Percentiles rank a stretch among this genome's conserved stretches.
Conservation (phyloP, 768 basidiomycete species). For the Omphalotus guepiniiformis region DNA sequence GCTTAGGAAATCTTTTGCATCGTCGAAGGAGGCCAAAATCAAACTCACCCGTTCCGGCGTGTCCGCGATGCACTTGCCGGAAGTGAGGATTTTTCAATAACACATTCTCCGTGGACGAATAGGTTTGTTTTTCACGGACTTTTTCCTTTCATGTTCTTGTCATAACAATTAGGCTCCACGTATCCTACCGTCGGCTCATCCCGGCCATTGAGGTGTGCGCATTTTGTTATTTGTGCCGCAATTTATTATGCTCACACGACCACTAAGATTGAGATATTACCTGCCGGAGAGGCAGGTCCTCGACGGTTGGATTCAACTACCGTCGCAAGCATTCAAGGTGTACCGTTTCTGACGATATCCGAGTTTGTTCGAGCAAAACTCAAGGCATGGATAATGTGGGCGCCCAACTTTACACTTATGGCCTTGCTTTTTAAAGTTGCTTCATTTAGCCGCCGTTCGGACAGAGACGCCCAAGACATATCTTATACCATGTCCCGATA, state of each 20-base stretch:
- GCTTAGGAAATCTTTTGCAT: slow-evolving; percentile 80
- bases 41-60: slow-evolving; percentile 69
- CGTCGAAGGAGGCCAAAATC: slow-evolving; percentile 65
- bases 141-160: slow-evolving; percentile 9
- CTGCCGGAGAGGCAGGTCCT: slow-evolving; percentile 79
- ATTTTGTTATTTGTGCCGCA: slow-evolving; percentile 3
- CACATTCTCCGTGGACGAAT: slow-evolving; percentile 83
- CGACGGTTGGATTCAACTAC: slow-evolving; percentile 66
- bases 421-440: too few species aligned
- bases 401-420: too few species aligned
- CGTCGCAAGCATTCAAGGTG: slow-evolving; percentile 60
- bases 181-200: slow-evolving; percentile 70
- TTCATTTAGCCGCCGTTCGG: slow-evolving; percentile 68
- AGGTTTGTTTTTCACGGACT: slow-evolving; percentile 42
- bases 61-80: slow-evolving; percentile 72
- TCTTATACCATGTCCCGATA: slow-evolving; percentile 64
- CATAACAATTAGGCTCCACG: slow-evolving; percentile 53
- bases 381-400: slow-evolving; percentile 78
- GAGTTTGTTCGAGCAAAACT: slow-evolving; percentile 86
- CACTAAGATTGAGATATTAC: slow-evolving; percentile 73
- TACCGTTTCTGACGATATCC: slow-evolving; percentile 81
- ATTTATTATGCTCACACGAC: slow-evolving; percentile 7
- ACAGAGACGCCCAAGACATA: slow-evolving; percentile 78
- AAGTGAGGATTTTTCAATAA: slow-evolving; percentile 59
- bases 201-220: slow-evolving; percentile 69